A percentile compares a stretch with the other conserved stretches of the same genome.
Evolutionary conservation across 1,284 basidiomycete species (phyloP).

Genomic region (Cryptococcus sp.): DNA sequence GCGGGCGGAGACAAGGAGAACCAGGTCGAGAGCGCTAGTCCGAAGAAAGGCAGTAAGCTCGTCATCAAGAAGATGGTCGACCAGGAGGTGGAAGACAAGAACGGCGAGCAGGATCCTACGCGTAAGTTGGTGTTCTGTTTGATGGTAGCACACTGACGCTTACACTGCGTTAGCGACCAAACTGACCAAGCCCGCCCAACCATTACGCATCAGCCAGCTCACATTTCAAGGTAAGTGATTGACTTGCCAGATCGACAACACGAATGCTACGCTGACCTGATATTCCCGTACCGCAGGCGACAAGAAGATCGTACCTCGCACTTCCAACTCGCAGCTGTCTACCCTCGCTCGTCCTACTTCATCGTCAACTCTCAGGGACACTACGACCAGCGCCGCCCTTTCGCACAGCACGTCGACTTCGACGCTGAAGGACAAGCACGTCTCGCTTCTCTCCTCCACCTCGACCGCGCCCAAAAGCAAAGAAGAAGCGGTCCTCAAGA

Average conservation of each 20-base stretch:
- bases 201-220: constrained; percentile 30
- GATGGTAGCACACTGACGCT: neutral
- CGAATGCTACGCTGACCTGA: too few species aligned
- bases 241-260: neutral
- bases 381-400: constrained; percentile 1
- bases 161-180: constrained; percentile 31
- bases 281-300: constrained; percentile 8
- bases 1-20: constrained; percentile 19
- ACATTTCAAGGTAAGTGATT: constrained; percentile 19
- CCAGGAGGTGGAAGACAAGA: constrained; percentile 14
- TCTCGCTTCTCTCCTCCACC: constrained; percentile 10
- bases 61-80: constrained; percentile 27
- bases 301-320: constrained; percentile 25
- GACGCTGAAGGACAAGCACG: constrained; percentile 23
- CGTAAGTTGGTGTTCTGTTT: constrained; percentile 22
- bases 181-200: constrained; percentile 35
- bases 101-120: constrained; percentile 31
- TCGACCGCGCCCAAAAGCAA: constrained; percentile 18
- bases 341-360: constrained; percentile 18
- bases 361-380: constrained; percentile 2
- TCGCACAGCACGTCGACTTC: constrained; percentile 11
- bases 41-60: constrained; percentile 20
- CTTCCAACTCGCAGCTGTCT: constrained; percentile 20
- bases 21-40: neutral
- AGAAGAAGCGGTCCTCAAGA: constrained; percentile 36